Evolutionary conservation across 768 basidiomycete genomes (phyloP), one percentile per base, ranked within the genome.

Genomic region (Leccinum aurantiacum): DNA sequence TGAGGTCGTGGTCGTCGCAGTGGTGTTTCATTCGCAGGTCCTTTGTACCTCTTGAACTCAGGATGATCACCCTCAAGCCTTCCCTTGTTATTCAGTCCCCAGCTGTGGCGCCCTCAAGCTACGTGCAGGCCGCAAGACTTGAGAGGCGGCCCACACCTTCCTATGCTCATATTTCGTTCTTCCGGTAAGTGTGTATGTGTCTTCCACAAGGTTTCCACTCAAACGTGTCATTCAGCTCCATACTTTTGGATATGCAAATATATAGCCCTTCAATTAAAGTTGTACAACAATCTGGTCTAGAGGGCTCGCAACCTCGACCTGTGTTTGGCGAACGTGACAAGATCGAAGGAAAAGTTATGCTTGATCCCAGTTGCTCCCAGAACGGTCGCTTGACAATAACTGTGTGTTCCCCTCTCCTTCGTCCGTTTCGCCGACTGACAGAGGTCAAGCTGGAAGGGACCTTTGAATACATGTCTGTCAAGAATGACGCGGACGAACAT

Each of bases 291-390:
- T 51, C 62, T 50, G 72, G 69, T 22, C 65, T 71, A 22, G 68
- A 66, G 27, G 60, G 27, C 41, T 63, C 67, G 15, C 69, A 68
- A 11, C 63, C 74, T 37, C 56, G 67, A 24, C 80, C 88, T 2
- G 84, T 89, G 4, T 90, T 87, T 63, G 79, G 81, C 35, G 81
- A 84, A 54, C 79, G 82, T 50, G 86, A 88, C 67, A 80, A 77
- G 61, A 77, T 90, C 15, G 76, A 79, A 62, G 89, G 89, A 35
- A 82, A 79, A 56, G 79, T 90, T 14, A 76, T 79, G 17, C 78
- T 90, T 1, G 84, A 86, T 64, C 76, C 81, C 13, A 79, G 67
- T 60, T 83, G 76, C 68, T 74, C 76, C 53, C 80, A 76, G 59
- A 78, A 79, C 4, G 88, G 89, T n/a, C 79, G 79, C 19, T 72